Base-by-base conservation (phyloP, 768 basidiomycete genomes). In the Mycena amicta region DNA sequence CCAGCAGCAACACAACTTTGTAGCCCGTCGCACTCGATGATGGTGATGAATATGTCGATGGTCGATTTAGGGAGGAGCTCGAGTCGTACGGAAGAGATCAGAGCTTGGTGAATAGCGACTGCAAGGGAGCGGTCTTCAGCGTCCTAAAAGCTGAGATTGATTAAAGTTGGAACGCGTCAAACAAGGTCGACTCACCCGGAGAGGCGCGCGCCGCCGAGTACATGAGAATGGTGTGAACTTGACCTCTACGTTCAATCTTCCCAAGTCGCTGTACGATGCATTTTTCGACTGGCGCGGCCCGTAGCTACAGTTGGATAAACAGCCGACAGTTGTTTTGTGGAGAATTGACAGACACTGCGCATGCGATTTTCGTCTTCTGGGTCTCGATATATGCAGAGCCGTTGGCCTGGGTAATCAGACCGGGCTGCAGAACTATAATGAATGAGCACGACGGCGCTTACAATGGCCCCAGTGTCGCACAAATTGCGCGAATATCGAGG, bases 381-480 rank as follows among this genome's bases (percentile, higher is more conserved):
- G 89, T 90, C 75, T 99, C 97, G 65, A 99, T 91, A 70, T 98
- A 99, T 12, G 94, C 95, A 18, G 95, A 97, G 1, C 97, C 97
- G 68, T 94, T 95, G 1, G 97, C 96, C 74, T 97, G 94, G 60
- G 77, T 89, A 53, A 97, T 93, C 15, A 98, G 76, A 8, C 95
- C 94, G 27, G 93, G 86, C 70, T 95, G 88, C 49, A 99, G 75
- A 73, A 92, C 95, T 99, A 52, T 49, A 41, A 56, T 57, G 55
- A 51, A 61, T 39, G 50, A 43, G 27, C 54, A 52, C 51, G 50
- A 45, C 26, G 28, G 45, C 33, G 33, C 8, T 8, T 37, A 37
- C 18, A 31, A 29, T 22, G 25, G 39, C 29, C 29, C 52, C 43
- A 52, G 15, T 52, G 33, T 72, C 72, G 74, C 72, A 96, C 96